Conservation (phyloP, 345 rosid species). For the Firmiana major region DNA sequence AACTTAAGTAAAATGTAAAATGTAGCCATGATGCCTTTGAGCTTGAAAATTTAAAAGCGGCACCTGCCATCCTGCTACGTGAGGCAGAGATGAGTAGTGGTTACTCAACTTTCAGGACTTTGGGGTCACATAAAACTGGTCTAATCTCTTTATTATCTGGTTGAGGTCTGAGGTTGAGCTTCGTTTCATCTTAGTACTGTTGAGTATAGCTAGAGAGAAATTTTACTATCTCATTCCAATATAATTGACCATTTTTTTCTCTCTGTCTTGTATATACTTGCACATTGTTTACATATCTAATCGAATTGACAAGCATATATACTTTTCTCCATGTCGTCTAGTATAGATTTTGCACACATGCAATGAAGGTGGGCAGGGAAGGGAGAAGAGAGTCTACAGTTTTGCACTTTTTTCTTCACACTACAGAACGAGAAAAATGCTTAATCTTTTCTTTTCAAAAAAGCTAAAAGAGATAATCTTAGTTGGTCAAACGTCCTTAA, state of each 20-base stretch:
- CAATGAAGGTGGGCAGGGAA: neutral
- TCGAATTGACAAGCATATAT: slow-evolving; percentile 7
- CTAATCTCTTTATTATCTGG: neutral
- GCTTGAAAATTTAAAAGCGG: no score
- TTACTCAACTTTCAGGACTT: no score
- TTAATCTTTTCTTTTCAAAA: neutral
- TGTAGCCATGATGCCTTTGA: no score
- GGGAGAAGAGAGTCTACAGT: neutral
- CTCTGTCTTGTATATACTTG: neutral
- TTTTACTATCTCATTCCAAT: neutral
- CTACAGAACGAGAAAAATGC: neutral
- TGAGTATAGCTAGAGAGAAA: neutral
- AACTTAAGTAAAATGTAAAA: no score
- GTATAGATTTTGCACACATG: neutral
- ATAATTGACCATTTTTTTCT: neutral
- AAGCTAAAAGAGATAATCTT: neutral
- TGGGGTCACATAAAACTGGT: neutral
- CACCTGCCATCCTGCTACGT: no score
- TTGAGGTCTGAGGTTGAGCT: neutral
- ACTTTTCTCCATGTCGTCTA: neutral
- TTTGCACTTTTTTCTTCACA: neutral
- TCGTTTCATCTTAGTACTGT: neutral
- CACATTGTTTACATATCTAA: neutral
- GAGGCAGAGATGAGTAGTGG: no score
- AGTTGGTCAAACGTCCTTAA: no score